Evolutionary conservation across 2,329 filamentous ascomycete species (phyloP).

Genomic region (Ophiobolus disseminans): DNA sequence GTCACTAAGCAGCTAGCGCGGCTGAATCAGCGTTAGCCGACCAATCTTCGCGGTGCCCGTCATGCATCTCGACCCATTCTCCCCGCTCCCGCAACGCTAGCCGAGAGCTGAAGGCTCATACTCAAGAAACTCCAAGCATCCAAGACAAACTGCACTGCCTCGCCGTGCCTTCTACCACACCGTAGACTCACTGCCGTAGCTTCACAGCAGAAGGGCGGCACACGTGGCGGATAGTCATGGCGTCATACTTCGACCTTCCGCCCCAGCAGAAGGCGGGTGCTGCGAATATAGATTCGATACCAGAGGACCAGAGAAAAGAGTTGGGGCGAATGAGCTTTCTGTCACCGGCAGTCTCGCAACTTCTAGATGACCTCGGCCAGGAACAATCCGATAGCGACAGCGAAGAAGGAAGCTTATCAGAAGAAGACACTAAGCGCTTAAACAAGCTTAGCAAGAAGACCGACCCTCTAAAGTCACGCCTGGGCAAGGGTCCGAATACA

Average conservation of each 20-base stretch:
- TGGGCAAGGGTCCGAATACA: constrained; percentile 8
- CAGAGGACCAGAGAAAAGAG: constrained; percentile 23
- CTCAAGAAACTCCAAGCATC: constrained; percentile 7
- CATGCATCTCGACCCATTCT: constrained; percentile 2
- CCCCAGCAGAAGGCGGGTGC: constrained; percentile 24
- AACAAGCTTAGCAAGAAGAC: constrained; percentile 12
- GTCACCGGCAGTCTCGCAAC: constrained; percentile 39
- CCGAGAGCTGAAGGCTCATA: constrained; percentile 7
- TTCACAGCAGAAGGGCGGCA: constrained; percentile 2
- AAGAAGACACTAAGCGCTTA: constrained; percentile 15
- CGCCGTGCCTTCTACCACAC: constrained; percentile 8
- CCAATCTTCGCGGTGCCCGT: constrained; percentile 5
- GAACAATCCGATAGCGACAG: constrained; percentile 37
- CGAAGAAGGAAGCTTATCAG: constrained; percentile 25
- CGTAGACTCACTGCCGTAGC: constrained; percentile 9
- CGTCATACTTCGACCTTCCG: constrained; percentile 46
- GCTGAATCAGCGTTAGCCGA: constrained; percentile 3
- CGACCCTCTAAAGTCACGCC: constrained; percentile 12
- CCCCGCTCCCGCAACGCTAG: constrained; percentile 6
- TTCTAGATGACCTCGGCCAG: constrained; percentile 36
- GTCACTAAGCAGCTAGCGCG: constrained; percentile 3
- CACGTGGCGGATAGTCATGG: constrained; percentile 25
- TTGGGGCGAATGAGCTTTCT: constrained; percentile 30
- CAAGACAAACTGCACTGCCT: constrained; percentile 21
- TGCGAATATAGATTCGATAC: constrained; percentile 15